Evolutionary conservation across 208 protist species (phyloP).

Genomic region (Leishmania lainsoni): DNA sequence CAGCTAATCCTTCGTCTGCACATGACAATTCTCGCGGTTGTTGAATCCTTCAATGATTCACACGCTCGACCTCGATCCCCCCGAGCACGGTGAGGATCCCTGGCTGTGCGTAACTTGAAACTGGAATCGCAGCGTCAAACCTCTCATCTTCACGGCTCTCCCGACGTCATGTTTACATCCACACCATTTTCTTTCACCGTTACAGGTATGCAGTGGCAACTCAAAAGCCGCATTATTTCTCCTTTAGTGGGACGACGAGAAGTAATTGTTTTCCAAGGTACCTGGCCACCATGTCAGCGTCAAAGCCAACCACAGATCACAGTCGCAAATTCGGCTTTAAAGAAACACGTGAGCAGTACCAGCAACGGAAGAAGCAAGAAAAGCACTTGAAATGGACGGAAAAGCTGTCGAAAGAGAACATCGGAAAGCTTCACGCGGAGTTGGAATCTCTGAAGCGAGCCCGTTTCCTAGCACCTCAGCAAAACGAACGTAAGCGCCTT

Average conservation of each 20-base stretch:
- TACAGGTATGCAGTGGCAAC: not conserved
- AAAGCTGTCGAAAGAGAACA: slow-evolving; percentile 50
- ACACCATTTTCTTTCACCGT: not conserved
- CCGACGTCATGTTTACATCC: not conserved
- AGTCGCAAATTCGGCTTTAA: slow-evolving; percentile 59
- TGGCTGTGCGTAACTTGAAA: not conserved
- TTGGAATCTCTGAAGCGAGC: slow-evolving; percentile 55
- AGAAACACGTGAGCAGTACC: slow-evolving; percentile 46
- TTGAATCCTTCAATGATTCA: not conserved
- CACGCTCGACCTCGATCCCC: not conserved
- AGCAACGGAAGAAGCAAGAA: slow-evolving; percentile 43
- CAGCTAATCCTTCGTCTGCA: not conserved
- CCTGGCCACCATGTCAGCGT: slow-evolving; percentile 10
- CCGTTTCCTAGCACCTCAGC: slow-evolving; percentile 65
- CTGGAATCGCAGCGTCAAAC: not conserved
- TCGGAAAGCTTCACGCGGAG: slow-evolving; percentile 54
- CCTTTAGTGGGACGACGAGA: not conserved
- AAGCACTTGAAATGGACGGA: slow-evolving; percentile 59
- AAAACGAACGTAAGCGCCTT: slow-evolving; percentile 70
- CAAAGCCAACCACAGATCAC: slow-evolving; percentile 23
- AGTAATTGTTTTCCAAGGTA: slow-evolving; percentile 3
- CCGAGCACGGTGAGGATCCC: too few species aligned
- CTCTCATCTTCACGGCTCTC: not conserved
- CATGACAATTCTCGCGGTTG: not conserved
- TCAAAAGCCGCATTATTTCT: not conserved